These are phyloP conservation scores for Fusarium austroafricanum DNA, from an alignment of 2,329 filamentous ascomycete species.

Conservation along the genomic window DNA sequence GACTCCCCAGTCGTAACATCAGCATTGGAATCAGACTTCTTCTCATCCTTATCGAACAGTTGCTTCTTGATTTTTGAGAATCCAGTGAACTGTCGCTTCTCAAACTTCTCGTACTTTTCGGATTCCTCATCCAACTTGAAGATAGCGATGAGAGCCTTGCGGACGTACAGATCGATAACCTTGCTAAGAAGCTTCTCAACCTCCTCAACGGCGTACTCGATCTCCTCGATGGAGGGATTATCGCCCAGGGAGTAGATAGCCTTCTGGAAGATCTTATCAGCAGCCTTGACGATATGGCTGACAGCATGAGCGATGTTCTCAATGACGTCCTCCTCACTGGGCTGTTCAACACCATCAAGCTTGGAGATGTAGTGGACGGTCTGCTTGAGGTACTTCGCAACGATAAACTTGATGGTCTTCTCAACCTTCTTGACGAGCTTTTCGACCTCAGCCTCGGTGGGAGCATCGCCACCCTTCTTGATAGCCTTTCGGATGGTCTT, in stretches of 20 bases:
- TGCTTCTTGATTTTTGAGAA: no score
- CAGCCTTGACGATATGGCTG: not conserved
- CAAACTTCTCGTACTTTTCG: not conserved
- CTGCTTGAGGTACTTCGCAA: constrained; percentile 18
- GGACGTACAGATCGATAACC: constrained; percentile 16
- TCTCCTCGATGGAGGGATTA: not conserved
- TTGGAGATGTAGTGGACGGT: constrained; percentile 1
- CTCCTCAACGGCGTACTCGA: constrained; percentile 3
- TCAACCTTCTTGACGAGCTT: constrained; percentile 13
- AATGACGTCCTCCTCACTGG: not conserved
- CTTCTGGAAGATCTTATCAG: constrained; percentile 15
- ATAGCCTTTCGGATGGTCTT: constrained; percentile 8
- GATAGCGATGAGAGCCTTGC: constrained; percentile 21
- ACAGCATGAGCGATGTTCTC: constrained; percentile 6
- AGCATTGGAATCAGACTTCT: not conserved
- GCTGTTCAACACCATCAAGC: constrained; percentile 7
- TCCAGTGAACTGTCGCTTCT: no score
- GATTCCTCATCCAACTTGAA: constrained; percentile 11
- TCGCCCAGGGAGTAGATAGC: constrained; percentile 9
- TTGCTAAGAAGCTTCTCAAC: constrained; percentile 17
- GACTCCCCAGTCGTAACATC: not conserved
- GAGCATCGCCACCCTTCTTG: not conserved
- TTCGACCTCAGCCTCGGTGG: not conserved
- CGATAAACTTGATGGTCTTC: constrained; percentile 2
- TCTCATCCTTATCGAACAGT: not conserved